A percentile compares a stretch with the other conserved stretches of the same genome.
These are phyloP conservation scores for Yueomyces sp. DNA, from an alignment of 805 yeast genomes.

Conservation along the genomic window DNA sequence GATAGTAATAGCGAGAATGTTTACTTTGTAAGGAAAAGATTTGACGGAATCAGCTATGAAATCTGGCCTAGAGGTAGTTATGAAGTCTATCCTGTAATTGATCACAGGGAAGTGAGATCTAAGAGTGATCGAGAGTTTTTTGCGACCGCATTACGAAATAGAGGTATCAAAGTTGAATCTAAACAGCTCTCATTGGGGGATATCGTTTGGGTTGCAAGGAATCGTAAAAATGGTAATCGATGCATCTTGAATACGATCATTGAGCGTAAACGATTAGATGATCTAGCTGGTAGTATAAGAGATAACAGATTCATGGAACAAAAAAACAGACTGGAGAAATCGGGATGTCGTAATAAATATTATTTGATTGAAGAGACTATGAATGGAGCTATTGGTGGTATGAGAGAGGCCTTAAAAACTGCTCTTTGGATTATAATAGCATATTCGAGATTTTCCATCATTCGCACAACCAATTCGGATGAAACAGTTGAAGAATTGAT, in stretches of 20 bases:
- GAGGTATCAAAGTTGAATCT: slow-evolving; percentile 39
- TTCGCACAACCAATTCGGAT: slow-evolving; percentile 56
- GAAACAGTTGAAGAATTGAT: slow-evolving; percentile 42
- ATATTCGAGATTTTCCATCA: slow-evolving; percentile 50
- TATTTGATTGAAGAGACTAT: slow-evolving; percentile 73
- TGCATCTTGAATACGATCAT: slow-evolving; percentile 71
- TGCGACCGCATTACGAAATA: slow-evolving; percentile 33
- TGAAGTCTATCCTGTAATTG: slow-evolving; percentile 52
- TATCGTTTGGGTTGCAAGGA: slow-evolving; percentile 74
- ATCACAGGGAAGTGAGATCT: slow-evolving; percentile 72
- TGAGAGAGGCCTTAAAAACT: slow-evolving; percentile 60
- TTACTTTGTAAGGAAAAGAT: slow-evolving; percentile 10
- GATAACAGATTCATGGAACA: slow-evolving; percentile 90
- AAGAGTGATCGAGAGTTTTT: slow-evolving; percentile 60
- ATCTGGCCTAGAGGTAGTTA: slow-evolving; percentile 52
- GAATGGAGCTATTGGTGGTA: slow-evolving; percentile 26
- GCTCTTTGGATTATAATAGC: slow-evolving; percentile 60
- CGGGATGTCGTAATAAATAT: slow-evolving; percentile 53
- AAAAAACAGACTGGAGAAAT: slow-evolving; percentile 55
- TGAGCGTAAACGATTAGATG: slow-evolving; percentile 84
- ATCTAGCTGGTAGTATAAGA: slow-evolving; percentile 63
- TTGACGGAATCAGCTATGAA: slow-evolving; percentile 17
- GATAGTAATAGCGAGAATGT: neutral
- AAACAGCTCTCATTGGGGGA: slow-evolving; percentile 72
- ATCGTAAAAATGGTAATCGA: slow-evolving; percentile 41